A percentile compares a stretch with the other conserved stretches of the same genome.
These are phyloP conservation scores for Ceratobasidium sp. DNA, from an alignment of 1,284 basidiomycete genomes.

Conservation along the genomic window DNA sequence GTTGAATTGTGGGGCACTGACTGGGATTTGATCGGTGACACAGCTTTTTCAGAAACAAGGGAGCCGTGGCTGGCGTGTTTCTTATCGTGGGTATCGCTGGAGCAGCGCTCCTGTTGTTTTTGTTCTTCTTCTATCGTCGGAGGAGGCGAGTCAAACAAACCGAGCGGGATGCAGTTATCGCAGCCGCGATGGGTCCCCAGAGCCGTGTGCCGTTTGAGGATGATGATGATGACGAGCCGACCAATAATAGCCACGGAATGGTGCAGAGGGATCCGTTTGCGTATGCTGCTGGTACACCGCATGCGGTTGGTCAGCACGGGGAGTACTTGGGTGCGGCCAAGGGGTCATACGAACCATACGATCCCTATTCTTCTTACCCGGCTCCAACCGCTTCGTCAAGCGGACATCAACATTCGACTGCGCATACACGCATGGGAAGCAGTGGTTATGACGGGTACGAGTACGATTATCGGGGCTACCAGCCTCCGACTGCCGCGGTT, in stretches of 20 bases:
- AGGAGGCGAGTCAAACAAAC: slow-evolving; percentile 63
- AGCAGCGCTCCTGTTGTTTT: slow-evolving; percentile 70
- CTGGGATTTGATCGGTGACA: background rate
- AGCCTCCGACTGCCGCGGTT: slow-evolving; percentile 14
- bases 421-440: slow-evolving; percentile 22
- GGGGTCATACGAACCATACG: slow-evolving; percentile 13
- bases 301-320: slow-evolving; percentile 36
- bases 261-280: slow-evolving; percentile 8
- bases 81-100: slow-evolving; percentile 74
- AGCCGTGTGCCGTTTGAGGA: slow-evolving; percentile 33
- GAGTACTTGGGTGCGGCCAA: slow-evolving; percentile 10
- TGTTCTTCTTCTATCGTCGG: slow-evolving; percentile 71
- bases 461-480: slow-evolving; percentile 34
- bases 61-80: slow-evolving; percentile 78
- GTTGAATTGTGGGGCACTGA: background rate
- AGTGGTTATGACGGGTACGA: slow-evolving; percentile 33
- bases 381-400: slow-evolving; percentile 19
- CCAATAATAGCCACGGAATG: slow-evolving; percentile 20
- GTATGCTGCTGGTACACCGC: slow-evolving; percentile 32
- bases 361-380: slow-evolving; percentile 17
- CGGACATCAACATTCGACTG: slow-evolving; percentile 32
- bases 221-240: slow-evolving; percentile 28
- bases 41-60: slow-evolving; percentile 76
- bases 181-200: slow-evolving; percentile 50
- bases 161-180: slow-evolving; percentile 70